Conservation (phyloP, 2,329 filamentous ascomycete genomes). For the Fusarium sambucinum region DNA sequence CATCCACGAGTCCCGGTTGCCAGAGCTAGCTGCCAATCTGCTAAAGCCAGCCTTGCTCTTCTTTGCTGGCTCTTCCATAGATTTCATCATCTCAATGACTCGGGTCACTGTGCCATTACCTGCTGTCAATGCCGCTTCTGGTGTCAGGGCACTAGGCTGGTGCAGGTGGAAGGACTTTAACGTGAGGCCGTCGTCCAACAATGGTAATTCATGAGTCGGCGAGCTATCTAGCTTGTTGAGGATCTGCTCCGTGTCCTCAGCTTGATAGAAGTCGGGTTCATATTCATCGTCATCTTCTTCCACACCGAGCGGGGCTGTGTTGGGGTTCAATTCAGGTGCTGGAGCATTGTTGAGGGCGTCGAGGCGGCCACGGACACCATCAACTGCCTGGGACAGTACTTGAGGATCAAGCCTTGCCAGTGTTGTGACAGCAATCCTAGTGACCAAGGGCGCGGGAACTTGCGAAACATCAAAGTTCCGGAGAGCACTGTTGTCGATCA, state of each 20-base stretch:
- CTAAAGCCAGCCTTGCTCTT: slow-evolving; percentile 81
- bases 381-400: slow-evolving; percentile 78
- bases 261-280: slow-evolving; percentile 85
- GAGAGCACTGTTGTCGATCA: slow-evolving; percentile 79
- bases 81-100: slow-evolving; percentile 82
- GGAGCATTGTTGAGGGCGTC: slow-evolving; percentile 59
- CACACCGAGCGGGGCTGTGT: slow-evolving; percentile 72
- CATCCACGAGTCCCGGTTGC: slow-evolving; percentile 90
- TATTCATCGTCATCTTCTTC: slow-evolving; percentile 90
- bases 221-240: slow-evolving; percentile 80
- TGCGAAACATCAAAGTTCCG: slow-evolving; percentile 85
- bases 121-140: slow-evolving; percentile 77
- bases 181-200: slow-evolving; percentile 62
- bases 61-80: slow-evolving; percentile 75
- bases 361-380: slow-evolving; percentile 68
- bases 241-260: slow-evolving; percentile 82
- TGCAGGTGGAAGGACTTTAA: slow-evolving; percentile 85
- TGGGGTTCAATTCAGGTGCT: slow-evolving; percentile 64
- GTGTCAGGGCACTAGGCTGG: slow-evolving; percentile 77
- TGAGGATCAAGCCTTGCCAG: slow-evolving; percentile 77
- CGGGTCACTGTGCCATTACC: slow-evolving; percentile 80
- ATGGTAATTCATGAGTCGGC: slow-evolving; percentile 61
- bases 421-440: slow-evolving; percentile 84
- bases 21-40: slow-evolving; percentile 83
- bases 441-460: slow-evolving; percentile 79